phyloP scores from a whole-genome alignment of 2,329 filamentous ascomycete species.

The Penicillium griseofulvum region DNA sequence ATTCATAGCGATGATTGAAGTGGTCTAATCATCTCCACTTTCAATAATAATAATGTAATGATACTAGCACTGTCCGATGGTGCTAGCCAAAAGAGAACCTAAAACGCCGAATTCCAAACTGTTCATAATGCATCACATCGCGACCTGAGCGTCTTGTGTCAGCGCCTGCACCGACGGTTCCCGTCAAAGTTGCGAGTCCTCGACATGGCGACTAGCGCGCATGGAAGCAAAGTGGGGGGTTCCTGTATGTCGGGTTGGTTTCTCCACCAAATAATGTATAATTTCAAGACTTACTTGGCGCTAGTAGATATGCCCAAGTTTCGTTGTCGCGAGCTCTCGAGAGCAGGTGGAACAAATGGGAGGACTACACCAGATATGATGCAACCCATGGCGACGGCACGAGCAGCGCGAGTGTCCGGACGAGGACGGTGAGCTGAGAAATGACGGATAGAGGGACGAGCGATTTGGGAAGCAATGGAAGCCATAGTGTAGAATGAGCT shows the following conservation, averaged over 20 bases:
- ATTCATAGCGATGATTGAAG: neutral
- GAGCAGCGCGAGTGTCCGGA: constrained; percentile 40
- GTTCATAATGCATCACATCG: constrained; percentile 17
- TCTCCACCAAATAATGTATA: constrained; percentile 1
- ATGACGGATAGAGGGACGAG: constrained; percentile 42
- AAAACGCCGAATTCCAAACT: constrained; percentile 17
- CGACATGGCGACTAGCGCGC: constrained; percentile 29
- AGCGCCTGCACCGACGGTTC: constrained; percentile 16
- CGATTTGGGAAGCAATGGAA: constrained; percentile 22
- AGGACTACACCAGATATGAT: constrained; percentile 45
- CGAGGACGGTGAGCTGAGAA: constrained; percentile 45
- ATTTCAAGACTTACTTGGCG: constrained; percentile 34
- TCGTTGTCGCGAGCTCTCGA: constrained; percentile 46
- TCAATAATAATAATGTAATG: neutral
- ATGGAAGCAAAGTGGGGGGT: constrained; percentile 45
- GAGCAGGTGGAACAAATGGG: constrained; percentile 48
- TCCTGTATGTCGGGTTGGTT: constrained; percentile 24
- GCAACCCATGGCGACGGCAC: constrained; percentile 42
- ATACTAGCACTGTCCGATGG: neutral
- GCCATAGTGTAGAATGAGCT: constrained; percentile 13
- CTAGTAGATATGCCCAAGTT: constrained; percentile 38
- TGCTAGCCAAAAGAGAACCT: neutral
- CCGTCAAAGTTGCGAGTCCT: neutral
- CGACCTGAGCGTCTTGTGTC: neutral
- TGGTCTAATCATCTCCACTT: neutral